phyloP scores from a whole-genome alignment of 148 eudicot species.

The Rhododendron ovatum region DNA sequence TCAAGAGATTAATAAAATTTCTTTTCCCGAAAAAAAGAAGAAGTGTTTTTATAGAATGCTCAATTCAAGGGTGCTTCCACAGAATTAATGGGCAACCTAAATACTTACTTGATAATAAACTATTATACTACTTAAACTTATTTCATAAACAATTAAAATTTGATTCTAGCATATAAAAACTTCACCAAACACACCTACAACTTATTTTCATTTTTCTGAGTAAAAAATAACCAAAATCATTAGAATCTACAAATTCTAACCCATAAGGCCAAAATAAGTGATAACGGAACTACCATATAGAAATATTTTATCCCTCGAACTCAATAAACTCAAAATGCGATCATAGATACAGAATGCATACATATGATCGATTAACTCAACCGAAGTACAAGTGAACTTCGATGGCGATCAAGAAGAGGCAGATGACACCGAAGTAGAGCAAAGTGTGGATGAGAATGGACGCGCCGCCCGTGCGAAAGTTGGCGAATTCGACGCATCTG shows the following conservation, averaged over 20 bases:
- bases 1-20: no score
- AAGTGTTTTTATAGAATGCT: no score
- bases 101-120: no score
- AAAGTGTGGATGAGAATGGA: slow-evolving; percentile 44
- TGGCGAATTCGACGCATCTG: slow-evolving; percentile 48
- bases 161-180: no score
- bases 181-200: no score
- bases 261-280: background rate
- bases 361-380: background rate
- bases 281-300: background rate
- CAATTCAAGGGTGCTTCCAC: no score
- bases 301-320: background rate
- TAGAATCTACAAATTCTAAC: background rate
- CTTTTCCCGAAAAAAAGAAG: no score
- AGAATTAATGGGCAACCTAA: no score
- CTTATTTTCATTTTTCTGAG: no score
- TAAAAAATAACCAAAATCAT: background rate
- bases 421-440: slow-evolving; percentile 47
- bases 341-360: background rate
- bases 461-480: slow-evolving; percentile 41
- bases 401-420: slow-evolving; percentile 44
- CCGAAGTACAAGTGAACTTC: slow-evolving; percentile 42
- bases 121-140: no score
- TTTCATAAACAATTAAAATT: no score
- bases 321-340: background rate